Percentiles rank a stretch among this genome's conserved stretches.
phyloP scores from a whole-genome alignment of 768 basidiomycete genomes.

The Roridomyces roridus region DNA sequence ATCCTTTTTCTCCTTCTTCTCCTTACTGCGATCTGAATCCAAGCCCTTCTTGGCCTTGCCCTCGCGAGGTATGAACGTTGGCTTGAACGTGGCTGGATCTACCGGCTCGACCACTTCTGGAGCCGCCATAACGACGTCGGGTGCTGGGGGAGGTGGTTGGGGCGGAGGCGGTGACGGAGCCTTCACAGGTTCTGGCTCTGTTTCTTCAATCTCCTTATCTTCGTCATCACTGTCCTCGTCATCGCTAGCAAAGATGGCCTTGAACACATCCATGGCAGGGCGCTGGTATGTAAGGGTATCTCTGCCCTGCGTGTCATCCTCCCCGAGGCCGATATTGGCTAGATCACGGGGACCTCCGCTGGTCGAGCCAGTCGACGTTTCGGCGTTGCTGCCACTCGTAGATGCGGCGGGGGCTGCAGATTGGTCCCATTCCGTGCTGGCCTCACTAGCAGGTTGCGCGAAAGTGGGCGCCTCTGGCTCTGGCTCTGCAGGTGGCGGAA shows the following conservation, averaged over 20 bases:
- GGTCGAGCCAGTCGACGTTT: constrained; percentile 22
- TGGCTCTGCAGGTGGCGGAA: constrained; percentile 65
- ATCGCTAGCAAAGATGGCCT: constrained; percentile 96
- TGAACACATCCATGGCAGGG: constrained; percentile 93
- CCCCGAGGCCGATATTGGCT: constrained; percentile 87
- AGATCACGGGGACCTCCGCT: constrained; percentile 59
- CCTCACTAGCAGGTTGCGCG: constrained; percentile 19
- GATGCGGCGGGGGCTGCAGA: constrained; percentile 2
- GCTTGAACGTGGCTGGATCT: constrained; percentile 82
- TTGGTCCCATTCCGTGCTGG: constrained; percentile 21
- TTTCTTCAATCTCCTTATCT: constrained; percentile 41
- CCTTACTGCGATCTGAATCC: constrained; percentile 27
- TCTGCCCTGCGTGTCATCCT: constrained; percentile 87
- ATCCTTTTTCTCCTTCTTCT: constrained; percentile 50
- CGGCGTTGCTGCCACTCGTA: constrained; percentile 8
- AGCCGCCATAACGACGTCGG: constrained; percentile 5
- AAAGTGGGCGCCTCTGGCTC: constrained; percentile 34
- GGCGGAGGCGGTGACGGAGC: constrained; percentile 18
- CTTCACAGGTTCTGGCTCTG: constrained; percentile 14
- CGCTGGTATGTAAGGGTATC: constrained; percentile 89
- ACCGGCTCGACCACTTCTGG: constrained; percentile 10
- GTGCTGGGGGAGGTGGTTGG: constrained; percentile 16
- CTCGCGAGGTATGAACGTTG: constrained; percentile 81
- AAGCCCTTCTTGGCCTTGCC: constrained; percentile 46
- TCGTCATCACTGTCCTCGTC: constrained; percentile 88